phyloP scores from a whole-genome alignment of 1,284 basidiomycete genomes.

The Boletus semigastroideus region DNA sequence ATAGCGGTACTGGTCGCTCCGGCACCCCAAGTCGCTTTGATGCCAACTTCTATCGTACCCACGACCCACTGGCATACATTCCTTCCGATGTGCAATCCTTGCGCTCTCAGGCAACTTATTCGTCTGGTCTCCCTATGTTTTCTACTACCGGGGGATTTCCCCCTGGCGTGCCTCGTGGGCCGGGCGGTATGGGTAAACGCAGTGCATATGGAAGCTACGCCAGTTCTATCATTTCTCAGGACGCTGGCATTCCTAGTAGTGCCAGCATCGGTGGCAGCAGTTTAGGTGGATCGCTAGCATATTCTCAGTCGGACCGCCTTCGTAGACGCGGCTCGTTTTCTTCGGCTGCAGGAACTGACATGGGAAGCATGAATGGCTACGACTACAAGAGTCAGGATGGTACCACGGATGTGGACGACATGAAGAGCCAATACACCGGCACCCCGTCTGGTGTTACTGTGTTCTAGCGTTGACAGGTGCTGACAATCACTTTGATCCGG shows the following conservation, averaged over 20 bases:
- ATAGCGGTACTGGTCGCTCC: conserved; percentile 47
- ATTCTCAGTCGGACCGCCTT: conserved; percentile 77
- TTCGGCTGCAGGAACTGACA: conserved; percentile 70
- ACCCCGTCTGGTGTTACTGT: conserved; percentile 83
- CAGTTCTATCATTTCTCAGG: conserved; percentile 88
- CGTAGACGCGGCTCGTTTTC: conserved; percentile 70
- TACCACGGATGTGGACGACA: conserved; percentile 71
- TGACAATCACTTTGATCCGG: conserved; percentile 7
- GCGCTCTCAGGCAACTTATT: conserved; percentile 91
- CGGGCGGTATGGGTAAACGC: conserved; percentile 57
- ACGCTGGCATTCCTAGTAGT: conserved; percentile 61
- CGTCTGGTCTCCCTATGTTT: conserved; percentile 87
- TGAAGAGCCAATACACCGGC: conserved; percentile 81
- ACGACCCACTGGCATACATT: conserved; percentile 92
- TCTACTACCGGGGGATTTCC: conserved; percentile 68
- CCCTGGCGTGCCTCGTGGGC: conserved; percentile 56
- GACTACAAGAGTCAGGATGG: conserved; percentile 89
- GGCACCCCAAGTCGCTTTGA: conserved; percentile 92
- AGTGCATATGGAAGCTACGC: conserved; percentile 84
- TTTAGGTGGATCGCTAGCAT: conserved; percentile 54
- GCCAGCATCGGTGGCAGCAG: conserved; percentile 50
- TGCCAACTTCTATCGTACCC: conserved; percentile 91
- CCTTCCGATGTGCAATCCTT: conserved; percentile 94
- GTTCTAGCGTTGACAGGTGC: conserved; percentile 47
- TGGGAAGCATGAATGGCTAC: conserved; percentile 74